Conservation (phyloP, 371 early-diverging fungal genomes). For the Mortierella sp. region DNA sequence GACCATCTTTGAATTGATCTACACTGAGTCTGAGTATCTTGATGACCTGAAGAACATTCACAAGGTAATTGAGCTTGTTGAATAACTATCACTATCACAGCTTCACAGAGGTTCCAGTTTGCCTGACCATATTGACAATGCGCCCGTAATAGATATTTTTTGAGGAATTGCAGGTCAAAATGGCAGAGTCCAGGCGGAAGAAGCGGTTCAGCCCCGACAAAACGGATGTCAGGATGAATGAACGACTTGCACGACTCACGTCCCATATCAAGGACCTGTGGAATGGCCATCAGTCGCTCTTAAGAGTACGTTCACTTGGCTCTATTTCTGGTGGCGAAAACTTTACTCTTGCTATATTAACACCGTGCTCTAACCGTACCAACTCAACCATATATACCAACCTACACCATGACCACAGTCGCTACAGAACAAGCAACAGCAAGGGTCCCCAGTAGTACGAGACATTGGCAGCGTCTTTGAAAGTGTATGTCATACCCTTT, state of each 20-base stretch:
- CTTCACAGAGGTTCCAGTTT: too few relatives aligned
- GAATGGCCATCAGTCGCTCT: slow-evolving; percentile 50
- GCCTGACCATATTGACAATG: too few relatives aligned
- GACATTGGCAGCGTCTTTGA: slow-evolving; percentile 47
- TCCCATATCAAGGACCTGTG: slow-evolving; percentile 50
- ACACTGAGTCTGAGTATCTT: slow-evolving; percentile 47
- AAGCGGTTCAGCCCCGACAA: slow-evolving; percentile 46
- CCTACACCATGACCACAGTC: too few relatives aligned
- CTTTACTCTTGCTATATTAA: too few relatives aligned
- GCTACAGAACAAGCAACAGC: slow-evolving; percentile 41
- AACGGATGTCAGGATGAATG: slow-evolving; percentile 32
- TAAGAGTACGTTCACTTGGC: slow-evolving; percentile 20
- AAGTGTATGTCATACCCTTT: slow-evolving; percentile 12
- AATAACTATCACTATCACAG: too few relatives aligned
- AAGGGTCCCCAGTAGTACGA: slow-evolving; percentile 25
- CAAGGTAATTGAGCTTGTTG: too few relatives aligned
- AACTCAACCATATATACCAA: too few relatives aligned
- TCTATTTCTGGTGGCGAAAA: not conserved
- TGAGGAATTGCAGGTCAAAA: slow-evolving; percentile 45
- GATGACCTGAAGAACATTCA: slow-evolving; percentile 51
- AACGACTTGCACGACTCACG: slow-evolving; percentile 36
- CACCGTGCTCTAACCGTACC: too few relatives aligned
- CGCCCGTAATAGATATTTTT: slow-evolving; percentile 27
- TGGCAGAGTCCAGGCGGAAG: slow-evolving; percentile 38
- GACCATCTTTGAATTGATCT: slow-evolving; percentile 52